Evolutionary conservation across 2,329 filamentous ascomycete genomes (phyloP).

Genomic region (Hymenoscyphus infarciens): DNA sequence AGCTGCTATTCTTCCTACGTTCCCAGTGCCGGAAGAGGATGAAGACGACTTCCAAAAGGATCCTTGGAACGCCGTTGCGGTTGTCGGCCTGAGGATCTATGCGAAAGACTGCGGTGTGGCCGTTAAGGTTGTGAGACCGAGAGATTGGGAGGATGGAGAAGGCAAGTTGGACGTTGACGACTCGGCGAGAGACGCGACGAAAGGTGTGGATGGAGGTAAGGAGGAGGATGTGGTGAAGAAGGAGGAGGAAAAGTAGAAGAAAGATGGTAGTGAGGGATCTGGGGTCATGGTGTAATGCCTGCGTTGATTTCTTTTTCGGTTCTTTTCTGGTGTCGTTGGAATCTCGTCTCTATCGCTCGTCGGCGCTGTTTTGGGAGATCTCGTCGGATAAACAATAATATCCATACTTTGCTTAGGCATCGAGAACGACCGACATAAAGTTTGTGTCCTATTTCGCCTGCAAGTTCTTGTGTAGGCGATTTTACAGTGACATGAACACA

Average conservation of each 20-base stretch:
- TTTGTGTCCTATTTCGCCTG: background rate
- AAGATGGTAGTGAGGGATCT: background rate
- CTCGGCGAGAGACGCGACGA: slow-evolving; percentile 44
- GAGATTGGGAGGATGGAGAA: slow-evolving; percentile 23
- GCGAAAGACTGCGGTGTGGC: slow-evolving; percentile 41
- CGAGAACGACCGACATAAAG: background rate
- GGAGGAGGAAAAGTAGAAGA: background rate
- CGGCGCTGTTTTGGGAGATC: background rate
- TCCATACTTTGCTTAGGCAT: background rate
- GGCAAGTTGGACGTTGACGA: slow-evolving; percentile 44
- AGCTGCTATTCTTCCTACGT: slow-evolving; percentile 34
- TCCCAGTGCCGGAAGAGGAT: slow-evolving; percentile 38
- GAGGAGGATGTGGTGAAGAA: slow-evolving; percentile 5
- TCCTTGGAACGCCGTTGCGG: slow-evolving; percentile 61
- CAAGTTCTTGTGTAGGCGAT: background rate
- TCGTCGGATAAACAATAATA: background rate
- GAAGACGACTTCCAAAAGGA: slow-evolving; percentile 53
- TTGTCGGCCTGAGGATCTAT: slow-evolving; percentile 60
- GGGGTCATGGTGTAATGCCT: background rate
- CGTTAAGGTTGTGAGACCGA: slow-evolving; percentile 28
- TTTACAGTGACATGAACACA: background rate
- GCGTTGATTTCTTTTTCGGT: background rate
- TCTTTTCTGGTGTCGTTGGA: background rate
- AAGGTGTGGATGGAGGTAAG: slow-evolving; percentile 32
- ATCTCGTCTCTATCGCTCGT: background rate